A percentile compares a stretch with the other conserved stretches of the same genome.
Conservation (phyloP, 2,329 filamentous ascomycete species). For the Arthrinium phaeospermum region DNA sequence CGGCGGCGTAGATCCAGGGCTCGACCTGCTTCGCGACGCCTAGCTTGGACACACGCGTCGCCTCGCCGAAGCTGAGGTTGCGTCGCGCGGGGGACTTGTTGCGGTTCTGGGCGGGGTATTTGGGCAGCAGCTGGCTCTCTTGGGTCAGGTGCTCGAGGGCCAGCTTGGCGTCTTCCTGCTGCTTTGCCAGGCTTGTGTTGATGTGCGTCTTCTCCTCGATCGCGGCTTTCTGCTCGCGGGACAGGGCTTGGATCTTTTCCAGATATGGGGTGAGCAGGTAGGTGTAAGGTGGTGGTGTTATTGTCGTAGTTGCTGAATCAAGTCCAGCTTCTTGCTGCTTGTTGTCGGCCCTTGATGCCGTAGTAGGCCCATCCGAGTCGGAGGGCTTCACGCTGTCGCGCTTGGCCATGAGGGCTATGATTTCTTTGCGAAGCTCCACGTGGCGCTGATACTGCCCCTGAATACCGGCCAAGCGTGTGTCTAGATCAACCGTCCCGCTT, state of each 20-base stretch:
- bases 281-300: conserved; percentile 33
- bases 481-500: conserved; percentile 38
- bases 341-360: conserved; percentile 6
- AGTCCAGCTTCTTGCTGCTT: conserved; percentile 21
- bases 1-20: conserved; percentile 65
- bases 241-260: conserved; percentile 56
- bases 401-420: conserved; percentile 49
- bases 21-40: conserved; percentile 50
- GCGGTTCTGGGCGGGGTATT: conserved; percentile 50
- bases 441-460: conserved; percentile 62
- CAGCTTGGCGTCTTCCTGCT: conserved; percentile 57
- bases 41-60: conserved; percentile 44
- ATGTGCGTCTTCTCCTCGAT: conserved; percentile 66
- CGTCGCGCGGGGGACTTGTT: conserved; percentile 33
- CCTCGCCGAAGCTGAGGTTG: conserved; percentile 52
- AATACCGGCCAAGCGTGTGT: conserved; percentile 52
- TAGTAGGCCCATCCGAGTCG: conserved; percentile 27
- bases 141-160: conserved; percentile 60
- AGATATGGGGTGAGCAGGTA: conserved; percentile 64
- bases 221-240: conserved; percentile 61
- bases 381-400: conserved; percentile 8
- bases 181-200: conserved; percentile 53
- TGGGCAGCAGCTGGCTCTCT: conserved; percentile 66
- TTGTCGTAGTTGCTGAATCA: conserved; percentile 18
- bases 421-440: conserved; percentile 51